phyloP scores from a whole-genome alignment of 176 grass and related monocot species.

The Aegilops longissima region DNA sequence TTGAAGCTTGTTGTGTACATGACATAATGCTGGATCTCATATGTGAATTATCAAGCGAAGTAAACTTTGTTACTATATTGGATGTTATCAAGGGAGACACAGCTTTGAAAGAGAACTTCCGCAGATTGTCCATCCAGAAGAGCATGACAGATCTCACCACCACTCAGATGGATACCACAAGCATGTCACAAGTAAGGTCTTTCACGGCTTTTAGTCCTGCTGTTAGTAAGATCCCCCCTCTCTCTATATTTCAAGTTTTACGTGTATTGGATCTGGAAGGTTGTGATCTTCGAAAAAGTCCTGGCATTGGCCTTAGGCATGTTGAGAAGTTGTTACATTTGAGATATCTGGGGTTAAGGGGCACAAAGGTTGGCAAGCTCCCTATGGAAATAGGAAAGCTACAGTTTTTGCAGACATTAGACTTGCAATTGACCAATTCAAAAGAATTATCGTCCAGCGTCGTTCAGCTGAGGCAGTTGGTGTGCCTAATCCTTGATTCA shows the following conservation, averaged over 20 bases:
- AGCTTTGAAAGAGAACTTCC: too few species aligned
- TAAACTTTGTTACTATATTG: too few species aligned
- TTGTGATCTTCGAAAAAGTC: too few species aligned
- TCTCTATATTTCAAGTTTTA: neutral
- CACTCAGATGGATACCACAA: too few species aligned
- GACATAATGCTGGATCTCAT: neutral
- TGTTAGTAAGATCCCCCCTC: too few species aligned
- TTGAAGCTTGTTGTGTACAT: neutral
- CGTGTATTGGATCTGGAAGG: neutral
- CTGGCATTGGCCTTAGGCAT: too few species aligned
- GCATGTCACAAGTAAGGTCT: too few species aligned
- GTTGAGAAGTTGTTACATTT: neutral
- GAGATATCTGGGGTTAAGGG: neutral
- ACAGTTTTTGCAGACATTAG: neutral
- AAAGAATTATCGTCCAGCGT: neutral
- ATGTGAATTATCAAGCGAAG: too few species aligned
- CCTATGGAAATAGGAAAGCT: neutral
- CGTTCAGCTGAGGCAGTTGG: neutral
- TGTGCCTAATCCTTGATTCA: neutral
- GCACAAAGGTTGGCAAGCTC: neutral
- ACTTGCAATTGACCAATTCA: rapidly evolving
- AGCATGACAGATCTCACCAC: too few species aligned
- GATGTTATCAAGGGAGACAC: too few species aligned
- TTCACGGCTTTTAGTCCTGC: too few species aligned
- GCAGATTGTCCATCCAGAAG: too few species aligned